Conservation (phyloP, 2,329 filamentous ascomycete species). For the Aspergillus fructus region DNA sequence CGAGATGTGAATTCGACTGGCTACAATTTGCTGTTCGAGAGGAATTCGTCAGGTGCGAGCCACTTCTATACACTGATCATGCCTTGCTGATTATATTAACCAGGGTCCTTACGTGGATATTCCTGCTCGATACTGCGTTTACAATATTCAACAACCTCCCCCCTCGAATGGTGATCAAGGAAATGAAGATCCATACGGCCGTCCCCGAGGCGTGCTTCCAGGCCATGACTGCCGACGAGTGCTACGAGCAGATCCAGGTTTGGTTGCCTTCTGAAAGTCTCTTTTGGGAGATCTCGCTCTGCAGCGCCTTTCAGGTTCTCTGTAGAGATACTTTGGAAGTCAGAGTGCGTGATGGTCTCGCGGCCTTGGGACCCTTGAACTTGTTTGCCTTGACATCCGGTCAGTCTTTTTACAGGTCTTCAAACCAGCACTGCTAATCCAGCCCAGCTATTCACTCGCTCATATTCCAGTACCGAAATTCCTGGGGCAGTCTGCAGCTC, state of each 20-base stretch:
- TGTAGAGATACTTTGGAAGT: slow-evolving; percentile 15
- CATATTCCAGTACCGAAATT: slow-evolving; percentile 41
- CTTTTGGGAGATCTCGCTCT: slow-evolving; percentile 22
- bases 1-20: slow-evolving; percentile 33
- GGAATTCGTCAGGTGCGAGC: slow-evolving; percentile 33
- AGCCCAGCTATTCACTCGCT: slow-evolving; percentile 22
- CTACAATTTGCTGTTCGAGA: slow-evolving; percentile 33
- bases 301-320: slow-evolving; percentile 20
- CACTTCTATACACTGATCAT: background rate
- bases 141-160: slow-evolving; percentile 45
- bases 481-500: slow-evolving; percentile 26
- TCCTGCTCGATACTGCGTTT: slow-evolving; percentile 41
- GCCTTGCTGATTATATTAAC: too few species aligned
- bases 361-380: slow-evolving; percentile 24
- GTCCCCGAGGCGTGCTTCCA: slow-evolving; percentile 40
- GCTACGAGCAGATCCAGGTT: slow-evolving; percentile 20
- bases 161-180: slow-evolving; percentile 41
- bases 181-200: slow-evolving; percentile 40
- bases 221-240: slow-evolving; percentile 32
- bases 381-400: slow-evolving; percentile 28
- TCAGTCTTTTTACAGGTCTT: background rate
- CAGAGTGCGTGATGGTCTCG: slow-evolving; percentile 13
- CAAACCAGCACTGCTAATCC: background rate
- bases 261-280: slow-evolving; percentile 15
- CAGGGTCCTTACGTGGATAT: slow-evolving; percentile 27